Evolutionary conservation across 345 rosid species (phyloP).

Genomic region (Brassica rapa): DNA sequence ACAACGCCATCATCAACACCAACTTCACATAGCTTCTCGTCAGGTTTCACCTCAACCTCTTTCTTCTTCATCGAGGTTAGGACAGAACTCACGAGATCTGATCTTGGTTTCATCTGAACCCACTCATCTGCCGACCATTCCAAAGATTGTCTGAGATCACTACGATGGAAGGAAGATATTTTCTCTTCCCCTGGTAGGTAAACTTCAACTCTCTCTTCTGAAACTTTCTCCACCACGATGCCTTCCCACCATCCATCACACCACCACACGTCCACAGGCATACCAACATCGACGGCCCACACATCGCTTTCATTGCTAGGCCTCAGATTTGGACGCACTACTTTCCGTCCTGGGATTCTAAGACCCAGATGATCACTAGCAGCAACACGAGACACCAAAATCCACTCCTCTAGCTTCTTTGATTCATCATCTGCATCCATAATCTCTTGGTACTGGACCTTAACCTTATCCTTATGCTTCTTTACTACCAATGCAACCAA

Average conservation of each 20-base stretch:
- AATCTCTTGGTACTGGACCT: constrained; percentile 77
- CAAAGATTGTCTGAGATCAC: constrained; percentile 58
- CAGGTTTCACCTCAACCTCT: constrained; percentile 35
- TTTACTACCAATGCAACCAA: constrained; percentile 65
- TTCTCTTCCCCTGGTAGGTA: constrained; percentile 80
- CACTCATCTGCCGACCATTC: constrained; percentile 76
- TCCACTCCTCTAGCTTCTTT: constrained; percentile 80
- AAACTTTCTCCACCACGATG: constrained; percentile 54
- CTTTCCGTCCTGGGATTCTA: constrained; percentile 52
- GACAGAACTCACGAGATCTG: constrained; percentile 48
- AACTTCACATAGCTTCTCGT: constrained; percentile 1
- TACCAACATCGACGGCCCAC: constrained; percentile 46
- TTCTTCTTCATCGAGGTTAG: constrained; percentile 31
- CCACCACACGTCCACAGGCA: constrained; percentile 81
- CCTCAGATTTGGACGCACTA: constrained; percentile 53
- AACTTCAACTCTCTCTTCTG: constrained; percentile 56
- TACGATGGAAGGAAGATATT: constrained; percentile 46
- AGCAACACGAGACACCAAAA: constrained; percentile 56
- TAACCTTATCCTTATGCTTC: constrained; percentile 62
- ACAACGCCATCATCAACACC: background rate
- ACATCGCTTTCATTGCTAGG: constrained; percentile 24
- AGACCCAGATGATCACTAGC: constrained; percentile 56
- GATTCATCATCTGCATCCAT: constrained; percentile 68
- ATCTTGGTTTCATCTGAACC: constrained; percentile 45
- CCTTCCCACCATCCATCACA: constrained; percentile 95